Percentiles rank a stretch among this genome's conserved stretches.
These are phyloP conservation scores for Quercus bicolor DNA, from an alignment of 306 rosid species.

Conservation along the genomic window DNA sequence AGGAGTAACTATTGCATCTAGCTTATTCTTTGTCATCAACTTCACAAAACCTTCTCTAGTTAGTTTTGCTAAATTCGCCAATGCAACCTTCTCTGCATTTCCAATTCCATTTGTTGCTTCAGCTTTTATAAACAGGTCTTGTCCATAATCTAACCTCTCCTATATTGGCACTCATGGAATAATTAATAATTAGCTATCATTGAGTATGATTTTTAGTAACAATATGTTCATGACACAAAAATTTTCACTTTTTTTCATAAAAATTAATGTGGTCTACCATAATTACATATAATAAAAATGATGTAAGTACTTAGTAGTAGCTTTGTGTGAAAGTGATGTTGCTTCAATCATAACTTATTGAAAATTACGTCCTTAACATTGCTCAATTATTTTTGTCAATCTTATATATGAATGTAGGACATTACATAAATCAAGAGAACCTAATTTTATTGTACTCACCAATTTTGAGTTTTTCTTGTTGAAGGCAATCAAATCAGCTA, in stretches of 20 bases:
- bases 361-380: too few relatives aligned
- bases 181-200: too few relatives aligned
- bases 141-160: constrained; percentile 25
- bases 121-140: constrained; percentile 26
- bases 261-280: too few relatives aligned
- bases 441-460: neutral
- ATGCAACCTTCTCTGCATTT: constrained; percentile 7
- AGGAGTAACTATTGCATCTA: constrained; percentile 50
- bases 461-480: too few relatives aligned
- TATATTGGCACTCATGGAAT: neutral
- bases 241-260: too few relatives aligned
- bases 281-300: too few relatives aligned
- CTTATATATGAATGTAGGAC: neutral
- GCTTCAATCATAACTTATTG: neutral
- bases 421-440: neutral
- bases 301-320: too few relatives aligned
- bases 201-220: too few relatives aligned
- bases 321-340: too few relatives aligned
- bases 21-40: constrained; percentile 25
- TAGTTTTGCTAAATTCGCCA: constrained; percentile 20
- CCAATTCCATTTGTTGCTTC: constrained; percentile 31
- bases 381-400: too few relatives aligned
- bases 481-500: too few relatives aligned
- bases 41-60: constrained; percentile 35
- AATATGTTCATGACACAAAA: too few relatives aligned